Conservation (phyloP, 352 stramenopile genomes). For the Globisporangium okanoganense region DNA sequence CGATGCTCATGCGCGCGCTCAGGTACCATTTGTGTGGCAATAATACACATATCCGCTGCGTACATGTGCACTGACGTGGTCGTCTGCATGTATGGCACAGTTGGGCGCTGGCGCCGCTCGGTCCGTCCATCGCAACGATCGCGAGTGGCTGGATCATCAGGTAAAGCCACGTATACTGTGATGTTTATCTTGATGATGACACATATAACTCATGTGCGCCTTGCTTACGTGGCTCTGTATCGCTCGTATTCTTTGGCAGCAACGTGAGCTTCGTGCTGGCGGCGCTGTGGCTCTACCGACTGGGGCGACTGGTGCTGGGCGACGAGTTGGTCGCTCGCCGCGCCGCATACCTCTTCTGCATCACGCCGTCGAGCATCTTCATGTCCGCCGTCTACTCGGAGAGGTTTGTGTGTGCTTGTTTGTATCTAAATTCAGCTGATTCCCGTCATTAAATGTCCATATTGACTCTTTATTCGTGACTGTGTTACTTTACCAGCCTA, state of each 20-base stretch:
- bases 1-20: slow-evolving; percentile 42
- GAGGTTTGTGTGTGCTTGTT: slow-evolving; percentile 28
- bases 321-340: slow-evolving; percentile 51
- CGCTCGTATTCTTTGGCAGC: slow-evolving; percentile 17
- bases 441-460: not conserved
- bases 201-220: too few relatives aligned
- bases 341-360: slow-evolving; percentile 72
- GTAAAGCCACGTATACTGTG: slow-evolving; percentile 6
- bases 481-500: slow-evolving; percentile 26
- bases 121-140: slow-evolving; percentile 19
- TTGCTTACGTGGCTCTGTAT: not conserved
- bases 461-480: not conserved
- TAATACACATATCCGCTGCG: too few relatives aligned
- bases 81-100: slow-evolving; percentile 2
- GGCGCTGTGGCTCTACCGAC: slow-evolving; percentile 62
- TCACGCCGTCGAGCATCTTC: slow-evolving; percentile 77
- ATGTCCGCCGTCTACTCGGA: slow-evolving; percentile 81
- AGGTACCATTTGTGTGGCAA: slow-evolving; percentile 1
- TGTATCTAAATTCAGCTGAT: not conserved
- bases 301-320: slow-evolving; percentile 50
- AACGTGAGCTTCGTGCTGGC: slow-evolving; percentile 75
- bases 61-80: too few relatives aligned
- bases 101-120: slow-evolving; percentile 19
- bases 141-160: slow-evolving; percentile 54
- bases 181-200: too few relatives aligned